Base-by-base conservation (phyloP, 1,139 yeast species). In the Yamadazyma jaroonii region DNA sequence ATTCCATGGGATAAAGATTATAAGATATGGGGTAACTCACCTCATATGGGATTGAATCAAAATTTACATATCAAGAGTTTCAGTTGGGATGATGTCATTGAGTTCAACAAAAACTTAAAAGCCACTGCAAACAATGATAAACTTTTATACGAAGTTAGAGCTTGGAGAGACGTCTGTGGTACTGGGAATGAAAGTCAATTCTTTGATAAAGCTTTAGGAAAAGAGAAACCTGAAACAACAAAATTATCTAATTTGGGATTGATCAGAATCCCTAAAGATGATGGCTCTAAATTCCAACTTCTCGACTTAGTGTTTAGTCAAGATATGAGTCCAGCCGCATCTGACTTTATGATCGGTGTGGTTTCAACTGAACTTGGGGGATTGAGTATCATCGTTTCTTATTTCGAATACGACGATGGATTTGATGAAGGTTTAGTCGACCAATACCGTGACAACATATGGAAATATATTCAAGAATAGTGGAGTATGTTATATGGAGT, bases 211-310 rank as follows among this genome's bases (percentile, higher is more conserved):
- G 39, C 2, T 46, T 42, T 66, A 31, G 60, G 57, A 4, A 53
- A 57, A n/a, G 55, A 58, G 3, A 62, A 61, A 41, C 57, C 56
- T 1, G 74, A 67, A 37, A 47, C 66, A 0, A 42, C 57, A 14
- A 70, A 70, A 40, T 43, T 66, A 21, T 71, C 76, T 9, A 71
- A 70, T 42, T 52, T 71, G 43, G 76, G 76, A 2, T 44, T 57
- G 4, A 49, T 62, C 15, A 54, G 54, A 6, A 58, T 62, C 2
- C 41, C 37, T 3, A 30, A 31, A 9, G 49, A 44, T 27, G 36
- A 37, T 11, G 9, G 14, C 1, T 41, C 34, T 14, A 35, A 35
- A 3, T 62, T 64, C 66, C 50, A 52, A 1, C 53, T 69, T 11
- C 48, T 43, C 1, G 59, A 67, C 37, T 45, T 67, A 52, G 48